A percentile compares a stretch with the other conserved stretches of the same genome.
Conservation (phyloP, 306 rosid genomes). For the Luffa aegyptiaca region DNA sequence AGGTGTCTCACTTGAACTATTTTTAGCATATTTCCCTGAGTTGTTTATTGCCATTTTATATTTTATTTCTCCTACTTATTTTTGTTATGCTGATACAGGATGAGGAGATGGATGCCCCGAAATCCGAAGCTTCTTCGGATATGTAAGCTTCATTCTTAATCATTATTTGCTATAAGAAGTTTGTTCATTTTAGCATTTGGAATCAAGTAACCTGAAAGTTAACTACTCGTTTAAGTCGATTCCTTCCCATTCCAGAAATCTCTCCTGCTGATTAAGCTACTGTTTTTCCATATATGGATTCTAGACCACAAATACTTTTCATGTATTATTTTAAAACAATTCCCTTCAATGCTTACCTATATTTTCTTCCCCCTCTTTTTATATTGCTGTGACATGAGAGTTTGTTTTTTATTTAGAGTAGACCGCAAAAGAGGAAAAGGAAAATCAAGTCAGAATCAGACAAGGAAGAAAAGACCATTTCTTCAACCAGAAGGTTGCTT, state of each 20-base stretch:
- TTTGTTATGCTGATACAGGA: slow-evolving; percentile 15
- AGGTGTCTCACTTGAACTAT: slow-evolving; percentile 15
- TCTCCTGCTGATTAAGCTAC: background rate
- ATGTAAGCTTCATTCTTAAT: slow-evolving; percentile 29
- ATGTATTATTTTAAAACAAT: background rate
- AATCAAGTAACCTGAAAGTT: background rate
- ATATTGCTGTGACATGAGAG: background rate
- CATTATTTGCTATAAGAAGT: background rate
- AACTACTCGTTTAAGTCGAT: background rate
- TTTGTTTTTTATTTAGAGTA: slow-evolving; percentile 27
- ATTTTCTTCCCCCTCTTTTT: background rate
- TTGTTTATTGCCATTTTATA: background rate
- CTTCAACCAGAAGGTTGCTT: slow-evolving; percentile 24
- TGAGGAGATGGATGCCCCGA: slow-evolving; percentile 27
- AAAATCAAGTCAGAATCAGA: slow-evolving; percentile 14
- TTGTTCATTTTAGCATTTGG: background rate
- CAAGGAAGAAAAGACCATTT: slow-evolving; percentile 13
- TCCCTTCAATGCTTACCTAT: background rate
- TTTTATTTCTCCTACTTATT: background rate
- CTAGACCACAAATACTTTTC: background rate
- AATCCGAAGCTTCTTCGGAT: slow-evolving; percentile 26
- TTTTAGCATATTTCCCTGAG: background rate
- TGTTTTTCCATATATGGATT: background rate
- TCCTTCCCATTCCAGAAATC: background rate
- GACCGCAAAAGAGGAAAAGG: slow-evolving; percentile 23